Conservation (phyloP, 1,284 basidiomycete genomes). For the Tilletiopsis washingtonensis region DNA sequence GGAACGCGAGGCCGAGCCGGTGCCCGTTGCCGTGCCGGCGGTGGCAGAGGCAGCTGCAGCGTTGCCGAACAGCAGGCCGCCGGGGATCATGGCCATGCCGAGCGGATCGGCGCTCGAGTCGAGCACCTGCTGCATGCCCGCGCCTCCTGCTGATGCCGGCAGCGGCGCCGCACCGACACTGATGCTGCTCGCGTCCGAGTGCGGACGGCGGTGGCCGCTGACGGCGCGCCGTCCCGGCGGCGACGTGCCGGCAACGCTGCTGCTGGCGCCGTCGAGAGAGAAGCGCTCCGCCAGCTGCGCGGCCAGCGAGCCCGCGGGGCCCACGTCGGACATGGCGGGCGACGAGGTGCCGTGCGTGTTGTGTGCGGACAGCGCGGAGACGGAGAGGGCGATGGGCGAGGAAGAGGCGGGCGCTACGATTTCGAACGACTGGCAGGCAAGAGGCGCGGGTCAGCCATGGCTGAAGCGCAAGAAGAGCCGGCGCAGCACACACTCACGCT, state of each 20-base stretch:
- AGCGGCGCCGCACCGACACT: slow-evolving; percentile 6
- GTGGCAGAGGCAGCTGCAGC: background rate
- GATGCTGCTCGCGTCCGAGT: slow-evolving; percentile 19
- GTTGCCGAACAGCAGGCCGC: background rate
- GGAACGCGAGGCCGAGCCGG: background rate
- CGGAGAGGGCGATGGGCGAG: slow-evolving; percentile 23
- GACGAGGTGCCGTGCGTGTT: slow-evolving; percentile 17
- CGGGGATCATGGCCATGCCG: background rate
- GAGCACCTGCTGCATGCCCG: slow-evolving; percentile 11
- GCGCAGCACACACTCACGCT: background rate
- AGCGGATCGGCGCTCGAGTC: slow-evolving; percentile 2
- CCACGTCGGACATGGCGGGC: slow-evolving; percentile 19
- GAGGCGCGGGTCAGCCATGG: background rate
- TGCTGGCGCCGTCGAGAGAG: slow-evolving; percentile 6
- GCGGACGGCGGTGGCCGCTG: slow-evolving; percentile 15
- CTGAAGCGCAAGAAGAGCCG: background rate
- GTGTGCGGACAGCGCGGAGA: slow-evolving; percentile 27
- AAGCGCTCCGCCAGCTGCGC: slow-evolving; percentile 34
- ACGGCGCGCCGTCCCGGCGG: background rate
- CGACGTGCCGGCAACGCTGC: background rate
- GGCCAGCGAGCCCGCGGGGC: slow-evolving; percentile 33
- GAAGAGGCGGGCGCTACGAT: slow-evolving; percentile 36
- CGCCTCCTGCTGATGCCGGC: no score
- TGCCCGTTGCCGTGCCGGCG: background rate
- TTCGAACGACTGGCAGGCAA: slow-evolving; percentile 17